Percentiles rank a stretch among this genome's conserved stretches.
Evolutionary conservation across 164 flowering plant species (phyloP).

Genomic region (Sextonia rubra): DNA sequence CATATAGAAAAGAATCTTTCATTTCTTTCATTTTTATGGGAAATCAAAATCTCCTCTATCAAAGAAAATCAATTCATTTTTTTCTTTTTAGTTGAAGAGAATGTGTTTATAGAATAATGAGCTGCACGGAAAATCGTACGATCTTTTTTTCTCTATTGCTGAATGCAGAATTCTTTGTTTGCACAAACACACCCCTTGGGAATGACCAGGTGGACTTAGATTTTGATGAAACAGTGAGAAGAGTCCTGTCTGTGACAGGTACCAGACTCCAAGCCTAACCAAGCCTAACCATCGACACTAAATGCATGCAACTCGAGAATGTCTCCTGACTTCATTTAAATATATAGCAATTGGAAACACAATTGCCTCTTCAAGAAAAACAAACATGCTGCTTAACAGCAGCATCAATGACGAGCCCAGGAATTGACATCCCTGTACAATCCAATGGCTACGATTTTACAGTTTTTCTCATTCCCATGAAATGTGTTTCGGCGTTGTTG

Average conservation of each 20-base stretch:
- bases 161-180: not conserved
- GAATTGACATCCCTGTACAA: constrained; percentile 2
- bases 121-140: too few relatives aligned
- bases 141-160: not conserved
- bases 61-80: too few relatives aligned
- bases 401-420: constrained; percentile 7
- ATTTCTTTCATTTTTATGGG: not conserved
- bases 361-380: constrained; percentile 9
- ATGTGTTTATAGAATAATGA: not conserved
- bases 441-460: constrained; percentile 1
- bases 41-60: too few relatives aligned
- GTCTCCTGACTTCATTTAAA: constrained; percentile 13
- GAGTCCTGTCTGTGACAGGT: not conserved
- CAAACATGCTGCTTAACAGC: constrained; percentile 14
- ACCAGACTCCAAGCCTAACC: constrained; percentile 12
- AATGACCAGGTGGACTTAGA: not conserved
- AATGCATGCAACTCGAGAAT: constrained; percentile 20
- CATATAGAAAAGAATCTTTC: not conserved
- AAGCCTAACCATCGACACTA: constrained; percentile 18
- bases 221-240: not conserved
- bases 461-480: not conserved
- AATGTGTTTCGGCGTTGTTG: not conserved
- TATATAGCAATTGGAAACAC: constrained; percentile 1
- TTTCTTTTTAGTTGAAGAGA: not conserved
- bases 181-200: not conserved